phyloP scores from a whole-genome alignment of 345 rosid genomes.

The Physaria fendleri region DNA sequence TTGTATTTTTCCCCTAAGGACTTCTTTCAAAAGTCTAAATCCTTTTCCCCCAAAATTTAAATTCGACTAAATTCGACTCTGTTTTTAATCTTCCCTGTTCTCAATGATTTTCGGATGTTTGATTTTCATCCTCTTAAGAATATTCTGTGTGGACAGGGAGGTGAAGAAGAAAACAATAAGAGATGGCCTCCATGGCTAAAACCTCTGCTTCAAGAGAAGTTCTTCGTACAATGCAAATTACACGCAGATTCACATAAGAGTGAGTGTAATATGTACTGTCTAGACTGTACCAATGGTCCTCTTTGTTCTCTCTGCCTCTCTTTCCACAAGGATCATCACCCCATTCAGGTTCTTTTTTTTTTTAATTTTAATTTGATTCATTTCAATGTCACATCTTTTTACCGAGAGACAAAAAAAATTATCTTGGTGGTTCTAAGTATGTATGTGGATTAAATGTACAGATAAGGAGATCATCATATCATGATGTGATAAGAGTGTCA shows the following conservation, averaged over 20 bases:
- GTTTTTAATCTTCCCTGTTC: background rate
- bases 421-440: background rate
- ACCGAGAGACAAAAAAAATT: background rate
- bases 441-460: constrained; percentile 20
- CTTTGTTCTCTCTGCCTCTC: constrained; percentile 77
- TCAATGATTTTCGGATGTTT: background rate
- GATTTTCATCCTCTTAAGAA: background rate
- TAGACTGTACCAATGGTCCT: constrained; percentile 84
- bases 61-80: background rate
- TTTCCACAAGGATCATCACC: constrained; percentile 67
- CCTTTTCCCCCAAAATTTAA: background rate
- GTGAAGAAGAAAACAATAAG: constrained; percentile 54
- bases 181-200: constrained; percentile 84
- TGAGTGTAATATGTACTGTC: constrained; percentile 94
- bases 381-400: background rate
- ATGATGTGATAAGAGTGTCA: constrained; percentile 87
- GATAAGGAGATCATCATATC: constrained; percentile 99
- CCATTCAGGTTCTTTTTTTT: constrained; percentile 56
- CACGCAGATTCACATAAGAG: constrained; percentile 93
- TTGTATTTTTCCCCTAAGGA: background rate
- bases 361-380: background rate
- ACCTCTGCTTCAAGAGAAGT: constrained; percentile 57
- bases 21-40: constrained; percentile 1
- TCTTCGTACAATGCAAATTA: constrained; percentile 84
- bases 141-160: constrained; percentile 29